Evolutionary conservation across 2,329 filamentous ascomycete genomes (phyloP).

Genomic region (Exophiala xenobiotica): DNA sequence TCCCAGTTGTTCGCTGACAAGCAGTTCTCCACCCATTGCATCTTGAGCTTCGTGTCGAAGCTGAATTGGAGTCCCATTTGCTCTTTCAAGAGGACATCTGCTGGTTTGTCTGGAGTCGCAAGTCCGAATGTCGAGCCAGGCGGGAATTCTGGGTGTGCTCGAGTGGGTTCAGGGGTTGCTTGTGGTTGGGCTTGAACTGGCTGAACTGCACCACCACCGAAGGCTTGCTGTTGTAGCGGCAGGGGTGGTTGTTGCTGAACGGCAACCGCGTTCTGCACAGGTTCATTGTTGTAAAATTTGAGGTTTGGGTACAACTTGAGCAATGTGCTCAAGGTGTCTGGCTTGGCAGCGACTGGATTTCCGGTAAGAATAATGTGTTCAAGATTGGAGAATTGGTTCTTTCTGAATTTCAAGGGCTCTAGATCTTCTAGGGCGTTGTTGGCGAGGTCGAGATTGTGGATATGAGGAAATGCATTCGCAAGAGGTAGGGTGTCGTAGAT

Average conservation of each 20-base stretch:
- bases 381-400: constrained; percentile 72
- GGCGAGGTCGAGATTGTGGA: constrained; percentile 86
- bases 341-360: constrained; percentile 68
- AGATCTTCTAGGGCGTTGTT: constrained; percentile 73
- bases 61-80: constrained; percentile 71
- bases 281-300: constrained; percentile 69
- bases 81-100: constrained; percentile 60
- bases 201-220: constrained; percentile 34
- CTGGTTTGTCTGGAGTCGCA: constrained; percentile 44
- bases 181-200: constrained; percentile 66
- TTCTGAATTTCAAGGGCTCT: constrained; percentile 71
- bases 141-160: constrained; percentile 27
- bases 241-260: too few relatives aligned
- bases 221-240: constrained; percentile 34
- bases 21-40: constrained; percentile 77
- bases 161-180: constrained; percentile 67
- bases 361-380: constrained; percentile 76
- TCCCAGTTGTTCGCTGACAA: constrained; percentile 78
- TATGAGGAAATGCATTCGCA: constrained; percentile 74
- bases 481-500: constrained; percentile 72
- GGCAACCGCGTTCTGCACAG: constrained; percentile 65
- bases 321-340: constrained; percentile 66
- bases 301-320: constrained; percentile 81
- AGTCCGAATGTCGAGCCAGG: constrained; percentile 40
- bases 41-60: constrained; percentile 75